Base-by-base conservation (phyloP, 169 alveolate species). In the Plasmodium gonderi region DNA sequence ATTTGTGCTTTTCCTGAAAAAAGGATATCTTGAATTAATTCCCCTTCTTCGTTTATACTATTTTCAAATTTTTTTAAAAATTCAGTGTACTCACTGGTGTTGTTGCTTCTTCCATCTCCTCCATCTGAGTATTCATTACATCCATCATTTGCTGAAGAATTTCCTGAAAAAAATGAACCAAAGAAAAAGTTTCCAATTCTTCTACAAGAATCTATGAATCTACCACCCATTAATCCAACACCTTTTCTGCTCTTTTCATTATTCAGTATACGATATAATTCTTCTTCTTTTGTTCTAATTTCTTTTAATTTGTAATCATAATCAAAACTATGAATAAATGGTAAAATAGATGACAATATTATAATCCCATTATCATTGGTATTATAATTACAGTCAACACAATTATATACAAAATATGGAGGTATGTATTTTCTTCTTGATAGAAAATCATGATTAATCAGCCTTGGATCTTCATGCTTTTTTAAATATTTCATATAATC, bases 1-100 rank as follows among this genome's bases (percentile, higher is more conserved):
- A 85, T 85, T 85, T 85, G 92, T 14, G 92, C 92, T 65, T 85
- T 85, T 0, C 92, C 92, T 0, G 92, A 33, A 23, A 85, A 85
- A 3, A 85, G 17, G 11, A 85, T 85, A 23, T 85, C 92, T 75
- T 85, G 92, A 74, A 85, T 74, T 36, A 85, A 51, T 74, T 85
- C 92, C 23, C 92, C 92, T 31, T 85, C 85, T 12, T 85, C 92
- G 67, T 85, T 85, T 74, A 85, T 85, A 75, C 92, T 74, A 85
- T 76, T 85, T 75, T 85, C 92, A 45, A 74, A 85, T 65, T 72
- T 85, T 85, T 85, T 72, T 75, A 85, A 85, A 51, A 85, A 85
- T 29, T 85, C 92, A 5, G 92, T 74, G 64, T 85, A 85, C 26
- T 85, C 92, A 85, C 78, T 72, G n/a, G 68, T 80, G 44, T 85